These are phyloP conservation scores for Posidonia australis DNA, from an alignment of 106 monocot species.

Conservation along the genomic window DNA sequence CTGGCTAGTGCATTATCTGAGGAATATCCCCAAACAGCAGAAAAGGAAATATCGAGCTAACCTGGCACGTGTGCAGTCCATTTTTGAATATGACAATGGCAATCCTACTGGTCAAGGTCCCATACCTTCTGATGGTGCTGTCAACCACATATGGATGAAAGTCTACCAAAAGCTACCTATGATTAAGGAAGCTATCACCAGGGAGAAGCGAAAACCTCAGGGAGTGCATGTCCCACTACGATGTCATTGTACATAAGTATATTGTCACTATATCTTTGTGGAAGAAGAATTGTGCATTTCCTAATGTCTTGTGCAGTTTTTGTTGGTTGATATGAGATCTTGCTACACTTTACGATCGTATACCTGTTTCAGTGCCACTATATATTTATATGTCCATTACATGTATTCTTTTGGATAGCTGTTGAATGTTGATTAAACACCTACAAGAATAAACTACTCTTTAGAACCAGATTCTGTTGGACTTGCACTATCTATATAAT, in stretches of 20 bases:
- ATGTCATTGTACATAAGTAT: conserved; percentile 54
- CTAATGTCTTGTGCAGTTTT: no score
- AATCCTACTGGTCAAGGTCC: conserved; percentile 41
- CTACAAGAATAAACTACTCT: no score
- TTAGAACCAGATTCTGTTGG: no score
- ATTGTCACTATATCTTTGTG: no score
- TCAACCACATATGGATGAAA: conserved; percentile 86
- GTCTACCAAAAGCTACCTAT: conserved; percentile 58
- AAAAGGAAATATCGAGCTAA: conserved; percentile 36
- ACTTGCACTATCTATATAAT: no score
- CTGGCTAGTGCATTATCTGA: conserved; percentile 53
- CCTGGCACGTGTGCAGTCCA: conserved; percentile 52
- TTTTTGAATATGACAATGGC: conserved; percentile 74
- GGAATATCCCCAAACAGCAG: conserved; percentile 30
- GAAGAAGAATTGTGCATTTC: no score
- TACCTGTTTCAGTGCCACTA: no score
- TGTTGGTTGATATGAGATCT: no score
- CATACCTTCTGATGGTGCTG: conserved; percentile 42
- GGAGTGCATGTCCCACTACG: conserved; percentile 54
- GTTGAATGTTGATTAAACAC: no score
- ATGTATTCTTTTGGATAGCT: no score
- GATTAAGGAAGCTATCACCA: conserved; percentile 45
- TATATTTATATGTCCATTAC: no score
- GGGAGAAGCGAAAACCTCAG: conserved; percentile 68
- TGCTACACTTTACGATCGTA: no score